Conservation (phyloP, 2,329 filamentous ascomycete species). For the Ophiosphaerella korrae region DNA sequence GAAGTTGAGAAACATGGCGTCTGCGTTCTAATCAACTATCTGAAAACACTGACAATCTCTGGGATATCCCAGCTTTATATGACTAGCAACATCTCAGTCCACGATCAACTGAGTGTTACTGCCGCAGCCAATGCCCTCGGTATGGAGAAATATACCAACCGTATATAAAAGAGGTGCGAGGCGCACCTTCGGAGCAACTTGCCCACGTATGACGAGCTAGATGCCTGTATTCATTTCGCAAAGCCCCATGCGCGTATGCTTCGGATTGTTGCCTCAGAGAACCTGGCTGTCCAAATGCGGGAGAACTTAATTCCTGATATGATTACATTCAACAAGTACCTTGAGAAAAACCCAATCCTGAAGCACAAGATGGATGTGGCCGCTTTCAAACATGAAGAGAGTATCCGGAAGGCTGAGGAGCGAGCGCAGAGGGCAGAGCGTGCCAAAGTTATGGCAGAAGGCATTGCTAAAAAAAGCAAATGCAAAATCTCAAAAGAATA, state of each 20-base stretch:
- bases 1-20: neutral
- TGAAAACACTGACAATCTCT: neutral
- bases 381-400: neutral
- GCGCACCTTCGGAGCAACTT: neutral
- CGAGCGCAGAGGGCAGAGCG: neutral
- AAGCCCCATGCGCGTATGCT: neutral
- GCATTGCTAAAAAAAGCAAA: neutral
- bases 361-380: neutral
- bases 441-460: no score
- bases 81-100: neutral
- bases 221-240: neutral
- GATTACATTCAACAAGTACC: neutral
- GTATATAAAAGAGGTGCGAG: conserved; percentile 1
- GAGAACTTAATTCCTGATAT: neutral
- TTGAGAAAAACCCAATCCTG: neutral
- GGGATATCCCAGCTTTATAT: neutral
- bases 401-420: neutral
- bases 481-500: neutral
- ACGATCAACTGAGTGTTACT: neutral
- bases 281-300: neutral
- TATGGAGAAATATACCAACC: neutral
- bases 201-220: neutral
- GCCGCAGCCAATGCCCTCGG: neutral
- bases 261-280: neutral
- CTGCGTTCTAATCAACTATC: neutral